These are phyloP conservation scores for Pythium pyrilobum DNA, from an alignment of 352 stramenopile genomes.

Conservation along the genomic window DNA sequence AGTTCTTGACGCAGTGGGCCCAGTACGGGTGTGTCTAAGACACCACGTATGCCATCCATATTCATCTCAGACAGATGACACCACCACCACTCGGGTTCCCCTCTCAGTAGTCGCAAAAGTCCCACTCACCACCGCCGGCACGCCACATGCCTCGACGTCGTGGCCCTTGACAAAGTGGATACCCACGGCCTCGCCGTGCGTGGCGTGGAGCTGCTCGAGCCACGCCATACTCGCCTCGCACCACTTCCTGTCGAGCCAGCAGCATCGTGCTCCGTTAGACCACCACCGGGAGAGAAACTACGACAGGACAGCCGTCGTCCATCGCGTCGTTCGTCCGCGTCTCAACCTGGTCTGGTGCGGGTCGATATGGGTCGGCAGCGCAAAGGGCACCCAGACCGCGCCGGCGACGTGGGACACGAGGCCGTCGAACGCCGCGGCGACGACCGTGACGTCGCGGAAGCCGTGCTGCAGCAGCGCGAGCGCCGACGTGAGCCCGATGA, in stretches of 20 bases:
- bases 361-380: constrained; percentile 32
- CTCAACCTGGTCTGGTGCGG: constrained; percentile 37
- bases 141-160: constrained; percentile 34
- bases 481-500: constrained; percentile 63
- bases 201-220: constrained; percentile 32
- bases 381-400: constrained; percentile 74
- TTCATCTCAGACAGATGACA: no score
- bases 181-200: constrained; percentile 36
- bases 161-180: constrained; percentile 49
- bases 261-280: not conserved
- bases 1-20: constrained; percentile 58
- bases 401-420: constrained; percentile 63
- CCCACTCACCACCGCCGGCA: constrained; percentile 25
- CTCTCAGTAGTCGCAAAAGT: no score
- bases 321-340: no score
- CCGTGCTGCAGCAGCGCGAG: constrained; percentile 54
- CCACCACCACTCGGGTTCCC: no score
- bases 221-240: constrained; percentile 60
- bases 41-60: no score
- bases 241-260: constrained; percentile 34
- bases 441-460: constrained; percentile 37
- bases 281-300: no score
- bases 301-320: no score
- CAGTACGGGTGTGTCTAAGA: constrained; percentile 47
- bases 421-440: constrained; percentile 46